Evolutionary conservation across 202 grass and related monocot genomes (phyloP), one percentile per base, ranked within the genome.

Genomic region (Brachypodium distachyon): DNA sequence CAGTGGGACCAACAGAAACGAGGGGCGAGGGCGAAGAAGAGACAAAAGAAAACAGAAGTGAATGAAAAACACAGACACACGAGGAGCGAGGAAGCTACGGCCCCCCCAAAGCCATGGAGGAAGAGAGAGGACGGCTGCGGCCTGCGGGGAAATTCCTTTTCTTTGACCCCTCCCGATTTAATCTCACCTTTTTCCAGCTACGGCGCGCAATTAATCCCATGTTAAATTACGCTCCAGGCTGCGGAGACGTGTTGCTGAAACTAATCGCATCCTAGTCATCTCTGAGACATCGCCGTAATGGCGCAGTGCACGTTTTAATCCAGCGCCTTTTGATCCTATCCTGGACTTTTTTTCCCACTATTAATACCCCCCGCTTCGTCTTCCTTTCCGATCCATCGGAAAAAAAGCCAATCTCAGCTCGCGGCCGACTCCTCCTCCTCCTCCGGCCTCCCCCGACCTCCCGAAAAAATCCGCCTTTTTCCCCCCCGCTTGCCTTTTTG

Each of bases 261-360:
- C 57, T 19, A 71, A 64, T 56, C 44, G 53, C 18, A 46, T 32
- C 27, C 17, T 23, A 26, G 58, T 66, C 64, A 12, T 18, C 7
- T 34, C 34, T 55, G 42, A 51, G 58, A 48, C 55, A n/a, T 71
- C 7, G 14, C 27, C 27, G 23, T 25, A 32, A 54, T 19, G 73
- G 47, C 40, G 4, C 6, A 5, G 61, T 19, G 1, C 21, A 53
- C 29, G 54, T 29, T 57, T 57, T 14, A 16, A n/a, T n/a, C 54
- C 73, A 22, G 64, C 42, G 19, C 73, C n/a, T n/a, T 58, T 61
- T 76, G 65, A 52, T 84, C 82, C 43, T 84, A 78, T 84, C 82
- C 47, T 7, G 10, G 33, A 3, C 33, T 36, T 36, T 6, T 44
- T 2, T 44, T 76, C 72, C 44, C 58, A 67, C 42, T 83, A 83